Evolutionary conservation across 2,329 filamentous ascomycete genomes (phyloP).

Genomic region (Pseudodiploospora longispora): DNA sequence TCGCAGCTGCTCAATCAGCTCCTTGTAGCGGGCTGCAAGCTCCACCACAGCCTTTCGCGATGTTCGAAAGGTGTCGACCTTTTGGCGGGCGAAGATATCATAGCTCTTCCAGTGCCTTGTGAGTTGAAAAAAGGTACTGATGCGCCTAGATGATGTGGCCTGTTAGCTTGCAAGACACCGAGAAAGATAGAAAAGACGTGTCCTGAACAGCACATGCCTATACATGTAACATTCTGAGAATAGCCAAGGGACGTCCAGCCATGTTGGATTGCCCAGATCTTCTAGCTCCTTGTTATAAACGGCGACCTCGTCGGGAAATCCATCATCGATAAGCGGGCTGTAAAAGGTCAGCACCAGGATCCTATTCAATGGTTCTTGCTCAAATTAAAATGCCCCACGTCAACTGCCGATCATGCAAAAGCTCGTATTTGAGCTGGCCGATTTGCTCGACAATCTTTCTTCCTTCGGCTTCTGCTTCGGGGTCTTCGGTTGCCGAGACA

Average conservation of each 20-base stretch:
- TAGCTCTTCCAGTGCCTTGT: slow-evolving; percentile 82
- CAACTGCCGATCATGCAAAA: slow-evolving; percentile 78
- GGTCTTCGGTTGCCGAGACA: slow-evolving; percentile 49
- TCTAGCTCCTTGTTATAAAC: slow-evolving; percentile 82
- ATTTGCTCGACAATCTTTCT: slow-evolving; percentile 77
- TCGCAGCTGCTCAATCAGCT: slow-evolving; percentile 61
- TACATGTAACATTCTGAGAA: slow-evolving; percentile 94
- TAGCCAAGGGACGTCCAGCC: slow-evolving; percentile 83
- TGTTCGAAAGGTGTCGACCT: slow-evolving; percentile 85
- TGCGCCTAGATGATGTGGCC: slow-evolving; percentile 44
- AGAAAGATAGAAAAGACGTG: no score
- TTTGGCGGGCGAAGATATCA: slow-evolving; percentile 83
- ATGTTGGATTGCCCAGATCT: slow-evolving; percentile 62
- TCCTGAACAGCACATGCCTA: slow-evolving; percentile 38
- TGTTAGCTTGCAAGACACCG: slow-evolving; percentile 4
- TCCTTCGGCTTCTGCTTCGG: slow-evolving; percentile 66
- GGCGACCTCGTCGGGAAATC: slow-evolving; percentile 67
- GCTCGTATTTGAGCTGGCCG: slow-evolving; percentile 82
- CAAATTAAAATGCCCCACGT: slow-evolving; percentile 45
- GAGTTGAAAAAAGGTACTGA: slow-evolving; percentile 68
- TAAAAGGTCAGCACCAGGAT: slow-evolving; percentile 5
- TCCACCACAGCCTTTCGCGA: slow-evolving; percentile 81
- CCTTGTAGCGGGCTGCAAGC: slow-evolving; percentile 68
- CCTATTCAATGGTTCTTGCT: neutral
- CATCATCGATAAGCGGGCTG: slow-evolving; percentile 71